A percentile compares a stretch with the other conserved stretches of the same genome.
phyloP scores from a whole-genome alignment of 2,329 filamentous ascomycete species.

The Alternaria alternata region DNA sequence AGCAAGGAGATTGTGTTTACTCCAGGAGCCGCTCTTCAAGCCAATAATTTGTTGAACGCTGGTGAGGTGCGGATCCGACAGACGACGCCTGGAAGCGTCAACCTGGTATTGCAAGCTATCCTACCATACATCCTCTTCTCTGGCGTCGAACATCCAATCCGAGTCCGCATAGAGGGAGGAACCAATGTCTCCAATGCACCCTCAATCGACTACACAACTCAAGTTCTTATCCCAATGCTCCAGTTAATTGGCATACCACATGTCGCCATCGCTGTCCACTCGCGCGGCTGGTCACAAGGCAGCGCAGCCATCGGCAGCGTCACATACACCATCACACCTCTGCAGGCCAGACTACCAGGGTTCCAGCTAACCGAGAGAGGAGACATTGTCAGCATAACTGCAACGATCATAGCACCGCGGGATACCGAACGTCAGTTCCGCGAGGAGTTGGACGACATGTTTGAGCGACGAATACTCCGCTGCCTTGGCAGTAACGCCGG shows the following conservation, averaged over 20 bases:
- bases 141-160: constrained; percentile 24
- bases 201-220: constrained; percentile 63
- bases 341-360: constrained; percentile 43
- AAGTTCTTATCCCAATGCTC: constrained; percentile 65
- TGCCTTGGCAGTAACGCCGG: constrained; percentile 22
- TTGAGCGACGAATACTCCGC: constrained; percentile 22
- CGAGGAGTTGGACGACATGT: constrained; percentile 35
- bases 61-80: constrained; percentile 48
- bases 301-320: constrained; percentile 57
- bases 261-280: constrained; percentile 54
- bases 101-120: constrained; percentile 66
- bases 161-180: constrained; percentile 62
- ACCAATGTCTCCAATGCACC: constrained; percentile 66
- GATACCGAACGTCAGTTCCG: constrained; percentile 41
- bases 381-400: constrained; percentile 38
- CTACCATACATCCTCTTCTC: constrained; percentile 65
- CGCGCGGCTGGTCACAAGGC: constrained; percentile 64
- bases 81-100: constrained; percentile 60
- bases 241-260: constrained; percentile 59
- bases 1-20: constrained; percentile 55
- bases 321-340: constrained; percentile 58
- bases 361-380: constrained; percentile 49
- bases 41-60: not conserved
- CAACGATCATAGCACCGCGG: constrained; percentile 51
- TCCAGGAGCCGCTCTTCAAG: constrained; percentile 3